phyloP scores from a whole-genome alignment of 768 basidiomycete species.

The Serpula lacrymans region DNA sequence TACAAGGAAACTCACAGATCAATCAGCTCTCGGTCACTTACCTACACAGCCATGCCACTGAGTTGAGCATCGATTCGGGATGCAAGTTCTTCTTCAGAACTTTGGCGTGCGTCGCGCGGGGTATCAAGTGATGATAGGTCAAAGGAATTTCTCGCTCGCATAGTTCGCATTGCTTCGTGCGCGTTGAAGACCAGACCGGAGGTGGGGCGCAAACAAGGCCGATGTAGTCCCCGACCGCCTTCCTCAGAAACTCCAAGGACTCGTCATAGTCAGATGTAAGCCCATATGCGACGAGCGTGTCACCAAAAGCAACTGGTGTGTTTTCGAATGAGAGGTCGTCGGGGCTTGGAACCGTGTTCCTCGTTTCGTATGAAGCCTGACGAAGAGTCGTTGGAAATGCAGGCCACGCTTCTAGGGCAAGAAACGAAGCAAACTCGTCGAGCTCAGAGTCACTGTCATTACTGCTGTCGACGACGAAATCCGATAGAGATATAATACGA shows the following conservation, averaged over 20 bases:
- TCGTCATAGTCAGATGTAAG: conserved; percentile 40
- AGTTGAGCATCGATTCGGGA: conserved; percentile 46
- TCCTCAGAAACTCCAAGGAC: conserved; percentile 37
- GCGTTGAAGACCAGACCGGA: conserved; percentile 50
- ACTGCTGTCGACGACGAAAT: conserved; percentile 2
- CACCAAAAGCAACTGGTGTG: conserved; percentile 40
- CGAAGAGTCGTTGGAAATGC: conserved; percentile 35
- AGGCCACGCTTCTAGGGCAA: conserved; percentile 49
- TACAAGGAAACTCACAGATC: background rate
- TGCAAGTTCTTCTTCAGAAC: conserved; percentile 60
- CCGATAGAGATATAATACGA: conserved; percentile 32
- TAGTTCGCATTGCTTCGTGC: conserved; percentile 54
- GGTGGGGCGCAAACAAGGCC: conserved; percentile 45
- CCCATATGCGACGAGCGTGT: conserved; percentile 50
- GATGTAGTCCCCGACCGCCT: conserved; percentile 40
- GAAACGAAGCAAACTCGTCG: conserved; percentile 52
- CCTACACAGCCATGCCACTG: conserved; percentile 60
- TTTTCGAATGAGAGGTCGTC: conserved; percentile 37
- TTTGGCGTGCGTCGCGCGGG: conserved; percentile 50
- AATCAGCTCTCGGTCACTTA: background rate
- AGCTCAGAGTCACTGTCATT: conserved; percentile 30
- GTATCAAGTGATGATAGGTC: conserved; percentile 62
- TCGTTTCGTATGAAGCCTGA: conserved; percentile 36
- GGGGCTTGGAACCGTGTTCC: conserved; percentile 26
- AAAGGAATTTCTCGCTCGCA: conserved; percentile 54